Evolutionary conservation across 2,329 filamentous ascomycete species (phyloP), one percentile per base, ranked within the genome.

Genomic region (Ophiostoma montium): DNA sequence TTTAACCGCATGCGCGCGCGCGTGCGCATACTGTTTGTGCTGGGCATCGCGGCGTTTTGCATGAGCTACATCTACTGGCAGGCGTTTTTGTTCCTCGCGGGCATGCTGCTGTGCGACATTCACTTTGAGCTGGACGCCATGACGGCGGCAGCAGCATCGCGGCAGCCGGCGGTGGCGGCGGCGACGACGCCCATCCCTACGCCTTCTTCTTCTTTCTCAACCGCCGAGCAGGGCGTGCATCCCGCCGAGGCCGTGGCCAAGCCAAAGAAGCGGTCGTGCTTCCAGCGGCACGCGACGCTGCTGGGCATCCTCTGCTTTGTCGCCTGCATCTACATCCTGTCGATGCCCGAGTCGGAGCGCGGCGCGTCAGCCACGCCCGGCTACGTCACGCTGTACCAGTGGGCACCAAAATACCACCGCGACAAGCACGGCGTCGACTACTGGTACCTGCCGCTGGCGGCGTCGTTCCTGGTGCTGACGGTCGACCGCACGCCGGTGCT

Each of bases 271-370:
- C 31, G 19, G 23, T 32, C 39, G 7, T 41, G 35, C 9, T 13
- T 44, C n/a, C 13, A 21, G 30, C 30, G 30, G 16, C 27, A 32
- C 42, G 42, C 42, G 10, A 32, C 48, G 13, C 3, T 23, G 8
- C 19, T 46, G 52, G 75, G 65, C 59, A 71, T 74, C 57, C 62
- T 67, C 48, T 57, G 80, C 1, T 51, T 53, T 10, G 27, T 47
- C 5, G 18, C 27, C 16, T 32, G 31, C n/a, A 32, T 53, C 9
- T 51, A 36, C 5, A 9, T 53, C 3, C 36, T 53, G 23, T 46
- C 46, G 5, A 50, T 61, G 51, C 60, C 60, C 15, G 52, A 58
- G 42, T 50, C 54, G 19, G 36, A 49, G n/a, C 54, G 47, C 4
- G 57, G 57, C 27, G 60, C 52, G 3, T 45, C 47, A 4, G 13